phyloP scores from a whole-genome alignment of 371 early-diverging fungal genomes.

The Phascolomyces articulosus region DNA sequence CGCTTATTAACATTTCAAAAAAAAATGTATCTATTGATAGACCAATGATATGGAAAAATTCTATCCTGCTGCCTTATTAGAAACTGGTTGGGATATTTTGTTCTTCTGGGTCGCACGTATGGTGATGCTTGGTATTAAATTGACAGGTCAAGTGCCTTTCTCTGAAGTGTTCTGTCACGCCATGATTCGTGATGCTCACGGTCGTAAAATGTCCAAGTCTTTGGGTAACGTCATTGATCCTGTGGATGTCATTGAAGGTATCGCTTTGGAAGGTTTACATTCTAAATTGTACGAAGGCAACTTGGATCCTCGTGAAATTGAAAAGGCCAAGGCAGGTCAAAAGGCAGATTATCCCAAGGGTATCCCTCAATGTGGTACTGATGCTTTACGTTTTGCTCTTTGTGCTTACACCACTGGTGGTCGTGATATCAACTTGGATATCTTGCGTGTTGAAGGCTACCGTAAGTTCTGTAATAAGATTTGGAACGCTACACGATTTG shows the following conservation, averaged over 20 bases:
- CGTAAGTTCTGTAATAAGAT: slow-evolving; percentile 99
- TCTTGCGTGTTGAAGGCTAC: slow-evolving; percentile 97
- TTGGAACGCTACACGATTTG: slow-evolving; percentile 98
- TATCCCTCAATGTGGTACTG: slow-evolving; percentile 99
- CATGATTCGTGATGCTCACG: slow-evolving; percentile 99
- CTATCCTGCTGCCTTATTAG: slow-evolving; percentile 95
- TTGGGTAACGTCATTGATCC: slow-evolving; percentile 99
- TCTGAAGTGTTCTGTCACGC: slow-evolving; percentile 96
- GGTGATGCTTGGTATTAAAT: slow-evolving; percentile 98
- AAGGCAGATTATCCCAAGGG: slow-evolving; percentile 97
- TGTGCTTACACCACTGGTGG: slow-evolving; percentile 92
- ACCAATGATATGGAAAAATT: slow-evolving; percentile 86
- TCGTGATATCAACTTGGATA: slow-evolving; percentile 97
- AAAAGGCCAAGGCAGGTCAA: slow-evolving; percentile 88
- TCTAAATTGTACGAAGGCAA: slow-evolving; percentile 84
- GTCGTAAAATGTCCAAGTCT: slow-evolving; percentile 99
- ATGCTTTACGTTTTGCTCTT: slow-evolving; percentile 98
- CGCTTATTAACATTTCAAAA: no score
- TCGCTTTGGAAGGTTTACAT: slow-evolving; percentile 78
- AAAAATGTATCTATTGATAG: slow-evolving; percentile 19
- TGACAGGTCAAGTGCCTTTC: slow-evolving; percentile 97
- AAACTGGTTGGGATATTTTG: slow-evolving; percentile 99
- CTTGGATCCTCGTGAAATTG: slow-evolving; percentile 92
- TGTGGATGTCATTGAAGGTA: slow-evolving; percentile 97
- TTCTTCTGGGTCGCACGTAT: slow-evolving; percentile 99